Evolutionary conservation across 345 rosid genomes (phyloP).

Genomic region (Capsella bursapastoris): DNA sequence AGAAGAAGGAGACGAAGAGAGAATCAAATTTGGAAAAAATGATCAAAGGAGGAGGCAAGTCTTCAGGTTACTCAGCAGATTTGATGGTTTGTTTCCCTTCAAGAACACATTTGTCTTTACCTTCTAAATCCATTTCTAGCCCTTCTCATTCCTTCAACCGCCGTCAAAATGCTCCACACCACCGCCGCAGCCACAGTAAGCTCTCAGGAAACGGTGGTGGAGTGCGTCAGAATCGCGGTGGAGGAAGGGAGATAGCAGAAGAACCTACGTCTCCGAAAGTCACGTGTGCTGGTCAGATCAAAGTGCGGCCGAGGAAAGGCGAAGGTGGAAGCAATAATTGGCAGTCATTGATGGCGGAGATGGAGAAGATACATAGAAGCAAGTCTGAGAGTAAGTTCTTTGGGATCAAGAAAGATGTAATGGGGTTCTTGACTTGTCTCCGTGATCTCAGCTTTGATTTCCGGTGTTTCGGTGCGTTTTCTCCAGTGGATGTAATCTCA

Average conservation of each 20-base stretch:
- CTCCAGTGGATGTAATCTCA: constrained; percentile 50
- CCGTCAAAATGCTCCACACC: constrained; percentile 48
- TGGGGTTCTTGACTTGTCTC: constrained; percentile 76
- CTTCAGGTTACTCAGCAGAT: constrained; percentile 71
- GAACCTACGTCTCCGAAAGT: constrained; percentile 95
- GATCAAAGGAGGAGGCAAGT: constrained; percentile 75
- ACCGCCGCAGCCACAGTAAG: constrained; percentile 49
- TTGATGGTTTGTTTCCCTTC: constrained; percentile 86
- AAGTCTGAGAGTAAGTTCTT: constrained; percentile 58
- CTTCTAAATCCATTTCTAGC: constrained; percentile 75
- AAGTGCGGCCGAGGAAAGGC: constrained; percentile 63
- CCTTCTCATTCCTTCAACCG: constrained; percentile 59
- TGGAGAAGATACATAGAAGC: constrained; percentile 60
- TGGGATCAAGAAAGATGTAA: constrained; percentile 71
- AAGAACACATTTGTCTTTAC: constrained; percentile 65
- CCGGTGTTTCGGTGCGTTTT: constrained; percentile 70
- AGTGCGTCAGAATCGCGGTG: background rate
- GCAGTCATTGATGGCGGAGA: constrained; percentile 83
- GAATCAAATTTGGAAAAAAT: constrained; percentile 16
- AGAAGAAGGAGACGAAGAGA: constrained; percentile 16
- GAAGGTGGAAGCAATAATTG: constrained; percentile 64
- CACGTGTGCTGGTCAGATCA: constrained; percentile 95
- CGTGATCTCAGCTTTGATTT: constrained; percentile 55
- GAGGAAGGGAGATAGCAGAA: constrained; percentile 29
- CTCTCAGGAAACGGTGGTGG: constrained; percentile 44